Evolutionary conservation across 2,329 filamentous ascomycete genomes (phyloP).

Genomic region (Aspergillus nomiae): DNA sequence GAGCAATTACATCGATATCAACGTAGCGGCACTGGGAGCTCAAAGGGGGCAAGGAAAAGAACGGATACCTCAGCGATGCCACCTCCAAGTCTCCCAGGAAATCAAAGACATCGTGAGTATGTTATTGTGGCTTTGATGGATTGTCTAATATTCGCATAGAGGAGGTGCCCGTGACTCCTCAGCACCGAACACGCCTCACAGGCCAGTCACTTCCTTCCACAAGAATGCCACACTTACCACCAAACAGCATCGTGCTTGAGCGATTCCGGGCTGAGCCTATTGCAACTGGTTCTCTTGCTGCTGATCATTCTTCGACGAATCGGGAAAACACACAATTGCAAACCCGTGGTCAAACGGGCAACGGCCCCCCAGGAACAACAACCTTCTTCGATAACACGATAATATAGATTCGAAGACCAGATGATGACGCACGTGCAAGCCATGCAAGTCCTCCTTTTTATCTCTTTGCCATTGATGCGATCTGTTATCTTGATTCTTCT

Average conservation of each 20-base stretch:
- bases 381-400: conserved; percentile 16
- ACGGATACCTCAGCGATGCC: conserved; percentile 32
- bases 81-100: conserved; percentile 28
- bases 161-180: conserved; percentile 17
- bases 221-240: conserved; percentile 24
- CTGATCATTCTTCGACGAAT: neutral
- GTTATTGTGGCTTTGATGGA: neutral
- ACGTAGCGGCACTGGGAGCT: conserved; percentile 43
- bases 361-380: conserved; percentile 3
- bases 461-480: neutral
- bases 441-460: neutral
- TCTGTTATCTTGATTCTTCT: no score
- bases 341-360: neutral
- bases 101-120: conserved; percentile 26
- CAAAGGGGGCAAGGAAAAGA: conserved; percentile 28
- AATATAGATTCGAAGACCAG: neutral
- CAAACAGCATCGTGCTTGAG: conserved; percentile 25
- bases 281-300: neutral
- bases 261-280: conserved; percentile 23
- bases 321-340: neutral
- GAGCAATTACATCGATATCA: conserved; percentile 44
- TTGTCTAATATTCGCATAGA: conserved; percentile 10
- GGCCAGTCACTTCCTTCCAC: conserved; percentile 23
- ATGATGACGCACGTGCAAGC: neutral
- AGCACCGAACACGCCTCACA: conserved; percentile 32